Base-by-base conservation (phyloP, 441 rosid species). In the Populus hybrid region DNA sequence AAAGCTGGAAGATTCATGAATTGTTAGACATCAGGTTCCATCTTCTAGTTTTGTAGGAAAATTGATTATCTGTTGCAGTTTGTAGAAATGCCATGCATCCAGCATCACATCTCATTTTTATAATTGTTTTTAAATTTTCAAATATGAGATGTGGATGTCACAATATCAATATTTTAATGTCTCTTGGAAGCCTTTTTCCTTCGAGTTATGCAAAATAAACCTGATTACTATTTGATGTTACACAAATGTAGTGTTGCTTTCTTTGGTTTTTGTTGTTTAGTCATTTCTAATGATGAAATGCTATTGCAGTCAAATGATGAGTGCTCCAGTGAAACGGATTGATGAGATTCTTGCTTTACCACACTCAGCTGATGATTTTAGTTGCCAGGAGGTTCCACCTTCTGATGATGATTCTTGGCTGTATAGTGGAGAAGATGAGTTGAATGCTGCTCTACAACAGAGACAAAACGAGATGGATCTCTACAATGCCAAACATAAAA, bases 401-500 rank as follows among this genome's bases (percentile, higher is more conserved):
- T 86, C 95, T 4, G 98, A 93, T 78, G 89, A 79, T 77, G 94
- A 90, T 82, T 89, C 94, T 76, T 93, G 94, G 97, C 91, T 93
- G 10, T 90, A 90, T 63, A 71, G 80, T 73, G 93, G 93, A 21
- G 97, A 92, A 78, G 93, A 88, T 61, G 99, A 95, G 83, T 82
- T 95, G 81, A 90, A 89, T 71, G 79, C 91, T 79, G 94, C 87
- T 77, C 97, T 95, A 66, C 82, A 84, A 83, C 93, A 87, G 87
- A 91, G 98, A 76, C 88, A 95, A 81, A 85, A 84, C 78, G 98
- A 95, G 88, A 88, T 93, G 90, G 98, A 95, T 77, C 82, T 89
- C 20, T 91, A 90, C 77, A 87, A 88, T 75, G 80, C 82, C 21
- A 87, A 84, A 83, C 87, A 68, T 59, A 89, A 85, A 67, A 77